Conservation (phyloP, 495 filamentous ascomycete genomes). For the Podospora sp. region DNA sequence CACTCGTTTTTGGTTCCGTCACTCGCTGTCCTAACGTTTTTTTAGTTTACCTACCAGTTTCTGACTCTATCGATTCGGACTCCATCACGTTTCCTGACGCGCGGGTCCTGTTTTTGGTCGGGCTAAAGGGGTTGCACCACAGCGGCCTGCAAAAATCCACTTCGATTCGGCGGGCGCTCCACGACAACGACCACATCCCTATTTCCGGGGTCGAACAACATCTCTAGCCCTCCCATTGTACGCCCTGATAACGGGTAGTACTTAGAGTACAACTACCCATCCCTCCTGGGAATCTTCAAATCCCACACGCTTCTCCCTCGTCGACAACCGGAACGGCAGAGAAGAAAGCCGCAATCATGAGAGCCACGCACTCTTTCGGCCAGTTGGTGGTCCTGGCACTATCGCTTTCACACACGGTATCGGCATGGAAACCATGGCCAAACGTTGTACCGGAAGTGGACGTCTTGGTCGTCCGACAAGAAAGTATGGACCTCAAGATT, state of each 20-base stretch:
- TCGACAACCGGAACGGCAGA: background rate
- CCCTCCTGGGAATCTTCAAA: background rate
- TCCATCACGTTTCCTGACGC: constrained; percentile 18
- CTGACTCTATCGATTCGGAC: background rate
- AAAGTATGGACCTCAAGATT: constrained; percentile 24
- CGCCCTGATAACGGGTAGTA: constrained; percentile 7
- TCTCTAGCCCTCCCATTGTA: constrained; percentile 2
- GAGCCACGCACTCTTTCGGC: constrained; percentile 28
- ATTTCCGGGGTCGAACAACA: constrained; percentile 33
- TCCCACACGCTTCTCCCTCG: background rate
- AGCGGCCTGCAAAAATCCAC: constrained; percentile 26
- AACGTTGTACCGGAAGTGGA: constrained; percentile 43
- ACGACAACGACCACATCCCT: constrained; percentile 23
- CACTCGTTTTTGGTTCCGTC: constrained; percentile 14
- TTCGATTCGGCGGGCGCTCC: constrained; percentile 19
- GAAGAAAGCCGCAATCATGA: constrained; percentile 28
- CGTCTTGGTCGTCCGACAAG: constrained; percentile 41
- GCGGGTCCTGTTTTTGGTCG: constrained; percentile 30
- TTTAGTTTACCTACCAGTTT: constrained; percentile 15
- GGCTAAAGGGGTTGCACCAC: constrained; percentile 32
- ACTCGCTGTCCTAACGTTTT: background rate
- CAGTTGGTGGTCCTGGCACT: constrained; percentile 41
- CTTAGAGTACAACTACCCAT: constrained; percentile 4
- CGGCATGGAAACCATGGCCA: constrained; percentile 39
- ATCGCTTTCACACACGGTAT: constrained; percentile 36